phyloP scores from a whole-genome alignment of 1,139 yeast genomes.

The Wickerhamiella infanticola region DNA sequence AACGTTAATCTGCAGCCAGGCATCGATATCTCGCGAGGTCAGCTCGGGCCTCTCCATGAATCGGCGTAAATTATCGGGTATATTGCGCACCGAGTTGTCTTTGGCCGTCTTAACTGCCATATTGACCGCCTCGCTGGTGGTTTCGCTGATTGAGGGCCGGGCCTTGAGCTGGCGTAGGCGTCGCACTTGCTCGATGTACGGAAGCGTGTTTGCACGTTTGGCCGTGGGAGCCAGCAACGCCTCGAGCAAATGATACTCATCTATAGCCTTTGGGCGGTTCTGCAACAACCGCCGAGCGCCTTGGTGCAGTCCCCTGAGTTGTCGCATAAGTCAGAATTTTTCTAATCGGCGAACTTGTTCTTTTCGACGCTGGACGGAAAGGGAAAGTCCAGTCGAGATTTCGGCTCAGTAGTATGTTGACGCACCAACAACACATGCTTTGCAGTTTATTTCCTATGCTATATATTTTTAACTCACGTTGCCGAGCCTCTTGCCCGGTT shows the following conservation, averaged over 20 bases:
- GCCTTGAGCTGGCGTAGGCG: not conserved
- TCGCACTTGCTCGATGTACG: not conserved
- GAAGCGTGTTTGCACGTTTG: not conserved
- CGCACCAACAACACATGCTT: too few species aligned
- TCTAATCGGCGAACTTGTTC: not conserved
- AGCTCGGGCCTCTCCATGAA: conserved; percentile 11
- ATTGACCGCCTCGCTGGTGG: not conserved
- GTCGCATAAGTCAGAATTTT: not conserved
- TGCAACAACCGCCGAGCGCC: not conserved
- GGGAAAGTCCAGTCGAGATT: not conserved
- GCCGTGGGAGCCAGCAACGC: not conserved
- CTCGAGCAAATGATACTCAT: conserved; percentile 1
- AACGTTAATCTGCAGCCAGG: conserved; percentile 7
- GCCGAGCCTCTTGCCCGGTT: too few species aligned
- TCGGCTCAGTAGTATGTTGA: too few species aligned
- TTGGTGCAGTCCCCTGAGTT: not conserved
- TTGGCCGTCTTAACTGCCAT: not conserved
- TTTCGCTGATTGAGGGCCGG: not conserved
- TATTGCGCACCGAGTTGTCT: not conserved
- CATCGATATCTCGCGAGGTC: conserved; percentile 9
- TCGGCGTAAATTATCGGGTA: conserved; percentile 1
- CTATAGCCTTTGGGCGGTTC: not conserved
- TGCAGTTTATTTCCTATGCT: too few species aligned
- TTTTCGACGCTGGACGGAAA: not conserved
- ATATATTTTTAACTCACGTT: too few species aligned